Percentiles rank a stretch among this genome's conserved stretches.
Conservation (phyloP, 345 rosid genomes). For the Bretschneidera sinensis region DNA sequence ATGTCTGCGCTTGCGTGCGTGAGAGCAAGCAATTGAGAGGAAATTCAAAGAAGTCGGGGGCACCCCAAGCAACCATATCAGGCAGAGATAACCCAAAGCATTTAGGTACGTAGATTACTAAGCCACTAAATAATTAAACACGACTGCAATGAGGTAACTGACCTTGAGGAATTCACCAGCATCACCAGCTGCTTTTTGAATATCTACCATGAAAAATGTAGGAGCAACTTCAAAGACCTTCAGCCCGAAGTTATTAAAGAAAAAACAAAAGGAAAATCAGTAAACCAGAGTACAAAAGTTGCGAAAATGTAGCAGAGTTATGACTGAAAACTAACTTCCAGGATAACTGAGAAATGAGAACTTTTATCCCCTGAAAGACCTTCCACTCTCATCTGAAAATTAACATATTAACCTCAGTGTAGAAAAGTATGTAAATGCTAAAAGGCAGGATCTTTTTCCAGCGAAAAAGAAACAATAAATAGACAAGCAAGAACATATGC, state of each 20-base stretch:
- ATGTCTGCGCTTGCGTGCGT: too few relatives aligned
- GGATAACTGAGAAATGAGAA: conserved; percentile 66
- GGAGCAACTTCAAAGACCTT: conserved; percentile 96
- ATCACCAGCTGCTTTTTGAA: conserved; percentile 73
- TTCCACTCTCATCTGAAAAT: conserved; percentile 92
- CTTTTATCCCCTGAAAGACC: conserved; percentile 68
- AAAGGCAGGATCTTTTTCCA: not conserved
- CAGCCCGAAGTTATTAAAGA: not conserved
- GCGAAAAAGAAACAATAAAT: too few relatives aligned
- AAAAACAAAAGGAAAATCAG: not conserved
- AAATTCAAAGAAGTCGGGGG: too few relatives aligned
- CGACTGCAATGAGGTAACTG: conserved; percentile 14
- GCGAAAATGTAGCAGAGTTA: conserved; percentile 4
- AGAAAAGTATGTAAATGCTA: not conserved
- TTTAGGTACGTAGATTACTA: too few relatives aligned
- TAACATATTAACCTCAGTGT: not conserved
- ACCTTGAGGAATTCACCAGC: conserved; percentile 75
- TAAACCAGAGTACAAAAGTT: not conserved
- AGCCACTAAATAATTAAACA: not conserved
- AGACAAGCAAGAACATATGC: not conserved
- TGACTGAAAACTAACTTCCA: conserved; percentile 51
- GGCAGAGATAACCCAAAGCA: not conserved
- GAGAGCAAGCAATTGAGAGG: too few relatives aligned
- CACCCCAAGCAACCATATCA: not conserved
- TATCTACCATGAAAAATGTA: conserved; percentile 75